Conservation (phyloP, 1,284 basidiomycete genomes). For the Xerocomus nothofagi region DNA sequence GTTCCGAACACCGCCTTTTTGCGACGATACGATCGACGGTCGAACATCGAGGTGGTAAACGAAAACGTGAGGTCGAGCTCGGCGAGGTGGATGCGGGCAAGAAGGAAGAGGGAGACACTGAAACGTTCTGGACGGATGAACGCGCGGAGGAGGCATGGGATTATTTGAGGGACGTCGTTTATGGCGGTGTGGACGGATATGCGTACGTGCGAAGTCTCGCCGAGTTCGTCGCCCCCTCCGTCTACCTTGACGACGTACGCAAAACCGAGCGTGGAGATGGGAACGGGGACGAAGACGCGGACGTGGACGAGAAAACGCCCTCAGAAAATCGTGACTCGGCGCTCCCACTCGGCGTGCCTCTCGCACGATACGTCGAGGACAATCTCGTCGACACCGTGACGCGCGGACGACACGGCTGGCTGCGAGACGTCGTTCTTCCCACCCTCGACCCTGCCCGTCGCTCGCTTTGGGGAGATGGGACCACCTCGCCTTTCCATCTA, state of each 20-base stretch:
- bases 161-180: constrained; percentile 67
- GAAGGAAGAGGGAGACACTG: background rate
- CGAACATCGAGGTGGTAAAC: constrained; percentile 21
- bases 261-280: background rate
- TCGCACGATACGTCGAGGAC: constrained; percentile 58
- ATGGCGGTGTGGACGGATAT: constrained; percentile 70
- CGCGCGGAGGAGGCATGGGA: constrained; percentile 55
- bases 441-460: background rate
- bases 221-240: constrained; percentile 51
- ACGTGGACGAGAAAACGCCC: background rate
- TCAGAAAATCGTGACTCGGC: background rate
- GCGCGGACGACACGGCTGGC: constrained; percentile 48
- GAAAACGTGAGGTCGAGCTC: constrained; percentile 12
- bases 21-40: constrained; percentile 36
- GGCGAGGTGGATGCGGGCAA: constrained; percentile 7
- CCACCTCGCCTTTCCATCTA: constrained; percentile 5
- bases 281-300: background rate
- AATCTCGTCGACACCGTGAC: constrained; percentile 64
- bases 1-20: constrained; percentile 39
- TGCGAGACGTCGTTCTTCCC: constrained; percentile 26
- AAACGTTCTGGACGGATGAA: constrained; percentile 49
- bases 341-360: constrained; percentile 42
- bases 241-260: constrained; percentile 6
- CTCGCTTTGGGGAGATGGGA: background rate
- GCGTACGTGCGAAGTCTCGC: constrained; percentile 74